Evolutionary conservation across 805 yeast genomes (phyloP), one percentile per base, ranked within the genome.

Genomic region (Monosporozyma servazzii): DNA sequence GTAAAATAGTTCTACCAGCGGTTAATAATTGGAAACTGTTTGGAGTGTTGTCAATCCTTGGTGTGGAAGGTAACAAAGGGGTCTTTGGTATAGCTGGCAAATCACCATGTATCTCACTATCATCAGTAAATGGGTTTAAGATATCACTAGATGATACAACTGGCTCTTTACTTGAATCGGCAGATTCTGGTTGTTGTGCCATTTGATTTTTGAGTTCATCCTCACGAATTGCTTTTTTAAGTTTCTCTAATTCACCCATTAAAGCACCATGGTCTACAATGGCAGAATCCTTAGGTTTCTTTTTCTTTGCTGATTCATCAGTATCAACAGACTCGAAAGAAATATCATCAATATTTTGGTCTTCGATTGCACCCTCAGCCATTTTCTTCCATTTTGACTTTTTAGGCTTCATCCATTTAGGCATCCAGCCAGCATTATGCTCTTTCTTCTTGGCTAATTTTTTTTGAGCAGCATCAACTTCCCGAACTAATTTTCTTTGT

Each of bases 381-480:
- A 81, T 61, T 70, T 78, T 61, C 71, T 77, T 71, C 86, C 86
- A 81, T 53, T 80, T 82, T 47, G 77, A 75, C 60, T 75, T 73
- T 59, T 77, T 76, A 17, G 79, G 77, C 53, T 74, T 76, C 55
- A 79, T 71, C 73, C 75, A 73, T 51, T 71, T 74, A 25, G 72
- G 70, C 46, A 67, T 63, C 75, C 71, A 76, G 42, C 66, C 64
- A 48, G 65, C 64, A 43, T 66, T 62, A 25, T 70, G 68, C 50
- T 71, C 67, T 57, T 70, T 72, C 51, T 61, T 67, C 23, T 66
- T 64, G 13, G 68, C 68, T 74, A 81, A 72, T 56, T 78, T 78
- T 50, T 79, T 81, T 51, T 87, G 77, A 0, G 95, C 95, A 56
- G 85, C 88, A 57, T 88, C 96, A 59, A 91, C 86, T 64, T 93